Evolutionary conservation across 441 rosid genomes (phyloP), one percentile per base, ranked within the genome.

Genomic region (Sinapis alba): DNA sequence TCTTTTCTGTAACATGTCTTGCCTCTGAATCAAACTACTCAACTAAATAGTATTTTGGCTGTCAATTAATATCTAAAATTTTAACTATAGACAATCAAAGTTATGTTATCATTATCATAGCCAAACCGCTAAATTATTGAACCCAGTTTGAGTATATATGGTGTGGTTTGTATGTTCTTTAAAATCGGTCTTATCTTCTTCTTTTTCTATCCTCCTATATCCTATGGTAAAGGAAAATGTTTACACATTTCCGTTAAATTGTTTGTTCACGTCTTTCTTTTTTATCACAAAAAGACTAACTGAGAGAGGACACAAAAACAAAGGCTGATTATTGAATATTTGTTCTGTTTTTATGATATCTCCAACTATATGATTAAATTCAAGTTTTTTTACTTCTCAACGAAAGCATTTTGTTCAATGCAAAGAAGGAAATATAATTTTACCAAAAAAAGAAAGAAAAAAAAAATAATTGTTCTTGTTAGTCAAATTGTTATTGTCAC

Each of bases 401-500:
- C 15, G 60, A 11, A 54, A 51, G 26, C 12, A 18, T 51, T 18
- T 10, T 18, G 56, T 50, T 16, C 30, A 23, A 23, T 56, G 30
- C 16, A 23, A 56, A 56, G 16, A 23, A 5, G 7, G 16, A 21
- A 21, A 56, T 56, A 56, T 23, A n/a, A n/a, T n/a, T n/a, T n/a
- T n/a, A n/a, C n/a, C n/a, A n/a, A n/a, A n/a, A n/a, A n/a, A n/a
- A n/a, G n/a, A n/a, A n/a, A n/a, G n/a, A n/a, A n/a, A n/a, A n/a
- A n/a, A n/a, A n/a, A n/a, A n/a, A n/a, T n/a, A n/a, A n/a, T n/a
- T n/a, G n/a, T n/a, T n/a, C 1, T 36, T 11, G 13, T 34, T 34
- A 10, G 53, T 38, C 27, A 63, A 36, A 43, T 6, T 56, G 61
- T 13, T 28, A 64, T 38, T 63, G 38, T 63, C 68, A 63, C 23